phyloP scores from a whole-genome alignment of 768 basidiomycete species.

The Tricholoma hemisulphureum region DNA sequence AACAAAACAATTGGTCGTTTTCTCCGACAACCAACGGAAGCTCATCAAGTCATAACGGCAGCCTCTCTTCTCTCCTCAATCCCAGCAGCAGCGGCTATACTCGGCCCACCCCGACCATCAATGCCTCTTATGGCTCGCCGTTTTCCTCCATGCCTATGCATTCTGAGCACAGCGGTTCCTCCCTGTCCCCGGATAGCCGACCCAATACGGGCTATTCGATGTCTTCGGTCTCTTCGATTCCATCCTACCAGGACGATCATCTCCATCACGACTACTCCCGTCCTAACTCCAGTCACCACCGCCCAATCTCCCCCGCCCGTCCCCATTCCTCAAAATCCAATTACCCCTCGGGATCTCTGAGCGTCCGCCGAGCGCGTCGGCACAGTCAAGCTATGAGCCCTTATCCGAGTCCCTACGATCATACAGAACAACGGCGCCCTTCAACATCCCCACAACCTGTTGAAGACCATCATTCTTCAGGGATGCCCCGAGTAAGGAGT shows the following conservation, averaged over 20 bases:
- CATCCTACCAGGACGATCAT: conserved; percentile 58
- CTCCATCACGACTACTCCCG: conserved; percentile 66
- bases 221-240: conserved; percentile 73
- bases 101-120: conserved; percentile 67
- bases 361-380: conserved; percentile 70
- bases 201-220: conserved; percentile 87
- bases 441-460: conserved; percentile 71
- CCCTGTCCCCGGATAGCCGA: conserved; percentile 80
- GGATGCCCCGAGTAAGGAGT: conserved; percentile 73
- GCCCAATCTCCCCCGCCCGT: conserved; percentile 66
- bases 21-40: conserved; percentile 43
- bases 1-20: conserved; percentile 57
- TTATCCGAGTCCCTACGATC: conserved; percentile 81
- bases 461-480: conserved; percentile 45
- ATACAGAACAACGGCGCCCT: conserved; percentile 61
- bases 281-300: conserved; percentile 72
- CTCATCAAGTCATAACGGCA: conserved; percentile 66
- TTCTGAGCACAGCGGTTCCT: conserved; percentile 66
- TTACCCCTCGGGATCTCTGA: conserved; percentile 52
- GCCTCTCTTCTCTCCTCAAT: conserved; percentile 76
- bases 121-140: conserved; percentile 68
- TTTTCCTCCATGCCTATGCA: conserved; percentile 72
- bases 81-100: conserved; percentile 58
- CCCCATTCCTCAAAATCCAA: conserved; percentile 62
- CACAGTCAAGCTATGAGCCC: conserved; percentile 88